Conservation (phyloP, 2,329 filamentous ascomycete genomes). For the Ilyonectria destructans region DNA sequence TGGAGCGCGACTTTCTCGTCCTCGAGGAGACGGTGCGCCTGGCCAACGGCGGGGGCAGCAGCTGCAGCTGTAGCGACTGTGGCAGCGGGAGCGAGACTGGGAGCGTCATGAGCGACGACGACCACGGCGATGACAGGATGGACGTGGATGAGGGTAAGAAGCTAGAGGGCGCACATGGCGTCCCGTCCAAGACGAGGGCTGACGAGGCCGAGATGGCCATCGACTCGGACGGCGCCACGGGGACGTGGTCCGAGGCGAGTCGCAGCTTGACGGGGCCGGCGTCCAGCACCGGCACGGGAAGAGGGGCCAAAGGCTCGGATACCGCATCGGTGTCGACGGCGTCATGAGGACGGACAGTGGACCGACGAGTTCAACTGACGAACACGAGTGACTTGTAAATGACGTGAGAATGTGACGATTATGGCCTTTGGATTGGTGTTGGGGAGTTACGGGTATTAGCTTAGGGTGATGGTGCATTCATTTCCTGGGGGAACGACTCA, state of each 20-base stretch:
- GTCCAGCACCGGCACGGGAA: conserved; percentile 55
- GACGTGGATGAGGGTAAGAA: conserved; percentile 41
- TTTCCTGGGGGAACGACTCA: neutral
- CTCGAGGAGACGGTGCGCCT: conserved; percentile 77
- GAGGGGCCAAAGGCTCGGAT: conserved; percentile 56
- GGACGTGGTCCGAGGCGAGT: conserved; percentile 57
- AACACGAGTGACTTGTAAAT: conserved; percentile 6
- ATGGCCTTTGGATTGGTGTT: conserved; percentile 12
- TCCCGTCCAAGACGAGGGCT: conserved; percentile 31
- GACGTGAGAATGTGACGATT: conserved; percentile 19
- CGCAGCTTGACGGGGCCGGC: conserved; percentile 57
- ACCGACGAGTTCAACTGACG: neutral
- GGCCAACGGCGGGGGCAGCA: conserved; percentile 58
- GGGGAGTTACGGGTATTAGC: conserved; percentile 6
- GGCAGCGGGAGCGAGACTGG: conserved; percentile 47
- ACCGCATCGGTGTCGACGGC: conserved; percentile 57
- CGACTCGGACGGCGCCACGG: conserved; percentile 42
- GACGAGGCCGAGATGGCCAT: conserved; percentile 42
- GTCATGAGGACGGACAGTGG: conserved; percentile 33
- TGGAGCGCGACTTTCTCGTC: conserved; percentile 78
- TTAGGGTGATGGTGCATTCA: conserved; percentile 4
- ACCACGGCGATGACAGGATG: conserved; percentile 32
- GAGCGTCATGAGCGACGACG: conserved; percentile 38
- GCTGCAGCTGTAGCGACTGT: conserved; percentile 60
- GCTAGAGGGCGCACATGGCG: conserved; percentile 28